Evolutionary conservation across 129 eudicot genomes (phyloP).

Genomic region (Heracleum sosnowskyi): DNA sequence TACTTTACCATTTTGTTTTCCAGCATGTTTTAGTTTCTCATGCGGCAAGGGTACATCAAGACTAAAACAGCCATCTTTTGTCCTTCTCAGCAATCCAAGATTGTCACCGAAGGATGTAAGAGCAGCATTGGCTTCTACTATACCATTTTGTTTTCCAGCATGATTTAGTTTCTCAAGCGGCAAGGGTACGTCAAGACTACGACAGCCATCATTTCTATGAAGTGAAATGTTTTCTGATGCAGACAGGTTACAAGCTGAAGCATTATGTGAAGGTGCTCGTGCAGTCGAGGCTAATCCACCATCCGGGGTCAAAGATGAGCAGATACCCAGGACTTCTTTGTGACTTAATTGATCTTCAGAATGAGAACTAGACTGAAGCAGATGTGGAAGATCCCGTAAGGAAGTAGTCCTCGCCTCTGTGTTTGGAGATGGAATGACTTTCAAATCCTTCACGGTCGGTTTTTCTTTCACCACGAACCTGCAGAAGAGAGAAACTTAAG

Average conservation of each 20-base stretch:
- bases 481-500: background rate
- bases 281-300: slow-evolving; percentile 47
- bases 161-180: slow-evolving; percentile 27
- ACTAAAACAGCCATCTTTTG: slow-evolving; percentile 41
- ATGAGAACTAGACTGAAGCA: slow-evolving; percentile 28
- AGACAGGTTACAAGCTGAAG: slow-evolving; percentile 32
- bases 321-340: slow-evolving; percentile 38
- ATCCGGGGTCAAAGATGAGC: slow-evolving; percentile 45
- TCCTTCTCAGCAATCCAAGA: too few relatives aligned
- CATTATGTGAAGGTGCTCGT: slow-evolving; percentile 44
- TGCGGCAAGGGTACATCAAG: slow-evolving; percentile 32
- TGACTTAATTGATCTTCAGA: slow-evolving; percentile 33
- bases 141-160: slow-evolving; percentile 40
- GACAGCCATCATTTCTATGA: slow-evolving; percentile 38
- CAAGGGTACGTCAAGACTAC: slow-evolving; percentile 36
- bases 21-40: slow-evolving; percentile 31
- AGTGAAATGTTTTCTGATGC: slow-evolving; percentile 33
- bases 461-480: slow-evolving; percentile 47
- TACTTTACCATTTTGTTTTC: slow-evolving; percentile 40
- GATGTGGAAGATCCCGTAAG: slow-evolving; percentile 17
- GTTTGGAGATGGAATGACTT: slow-evolving; percentile 20
- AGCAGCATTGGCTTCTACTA: slow-evolving; percentile 51
- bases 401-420: slow-evolving; percentile 20
- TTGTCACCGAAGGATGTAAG: slow-evolving; percentile 60
- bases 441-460: slow-evolving; percentile 24